Percentiles rank a stretch among this genome's conserved stretches.
phyloP scores from a whole-genome alignment of 495 filamentous ascomycete genomes.

The Lophiostoma macrostomum region DNA sequence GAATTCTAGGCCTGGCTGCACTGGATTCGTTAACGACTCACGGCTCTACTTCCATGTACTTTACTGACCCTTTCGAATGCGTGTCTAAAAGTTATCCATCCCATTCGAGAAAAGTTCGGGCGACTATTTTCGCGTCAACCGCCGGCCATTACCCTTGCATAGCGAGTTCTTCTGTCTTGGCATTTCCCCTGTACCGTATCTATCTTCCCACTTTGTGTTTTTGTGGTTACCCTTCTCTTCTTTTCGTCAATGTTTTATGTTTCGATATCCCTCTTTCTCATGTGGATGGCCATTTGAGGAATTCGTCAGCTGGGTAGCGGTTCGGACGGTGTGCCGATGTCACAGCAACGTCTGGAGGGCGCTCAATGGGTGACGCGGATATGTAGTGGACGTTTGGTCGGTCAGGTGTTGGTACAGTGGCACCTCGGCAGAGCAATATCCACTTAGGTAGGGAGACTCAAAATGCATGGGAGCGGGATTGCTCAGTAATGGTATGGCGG shows the following conservation, averaged over 20 bases:
- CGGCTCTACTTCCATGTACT: slow-evolving; percentile 29
- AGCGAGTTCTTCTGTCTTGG: slow-evolving; percentile 26
- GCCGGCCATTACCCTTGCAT: slow-evolving; percentile 30
- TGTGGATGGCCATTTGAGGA: slow-evolving; percentile 24
- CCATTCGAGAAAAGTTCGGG: slow-evolving; percentile 23
- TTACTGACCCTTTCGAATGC: slow-evolving; percentile 20
- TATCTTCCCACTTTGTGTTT: slow-evolving; percentile 10
- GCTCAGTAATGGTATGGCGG: too few species aligned
- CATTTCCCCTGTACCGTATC: slow-evolving; percentile 30
- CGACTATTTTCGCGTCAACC: slow-evolving; percentile 7
- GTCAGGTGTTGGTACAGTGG: too few species aligned
- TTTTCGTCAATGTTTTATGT: slow-evolving; percentile 4
- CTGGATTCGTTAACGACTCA: slow-evolving; percentile 26
- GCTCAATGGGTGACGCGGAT: neutral
- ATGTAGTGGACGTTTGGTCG: too few species aligned
- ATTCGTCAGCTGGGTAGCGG: slow-evolving; percentile 11
- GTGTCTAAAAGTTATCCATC: slow-evolving; percentile 18
- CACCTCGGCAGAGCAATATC: too few species aligned
- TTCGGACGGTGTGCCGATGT: neutral
- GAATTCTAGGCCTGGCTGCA: slow-evolving; percentile 4
- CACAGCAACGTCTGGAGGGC: neutral
- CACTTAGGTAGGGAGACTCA: too few species aligned
- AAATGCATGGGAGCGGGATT: too few species aligned
- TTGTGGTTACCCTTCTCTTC: slow-evolving; percentile 1
- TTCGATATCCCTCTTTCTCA: slow-evolving; percentile 14